Evolutionary conservation across 2,329 filamentous ascomycete genomes (phyloP).

Genomic region (Ophiostoma pallidulum): DNA sequence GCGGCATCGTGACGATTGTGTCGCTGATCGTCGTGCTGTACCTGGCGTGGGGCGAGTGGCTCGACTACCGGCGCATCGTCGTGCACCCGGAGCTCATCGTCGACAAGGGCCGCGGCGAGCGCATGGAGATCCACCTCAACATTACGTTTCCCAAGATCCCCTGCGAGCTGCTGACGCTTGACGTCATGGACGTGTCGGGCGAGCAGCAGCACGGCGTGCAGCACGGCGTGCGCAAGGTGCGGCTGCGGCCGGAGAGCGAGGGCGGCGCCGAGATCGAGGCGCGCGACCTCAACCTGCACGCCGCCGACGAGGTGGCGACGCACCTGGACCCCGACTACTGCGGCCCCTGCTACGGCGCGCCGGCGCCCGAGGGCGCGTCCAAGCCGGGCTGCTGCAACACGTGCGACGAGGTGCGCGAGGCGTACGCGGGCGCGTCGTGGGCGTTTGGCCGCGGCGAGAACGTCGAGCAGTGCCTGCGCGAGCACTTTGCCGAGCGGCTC

Average conservation of each 20-base stretch:
- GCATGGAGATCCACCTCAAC: slow-evolving; percentile 99
- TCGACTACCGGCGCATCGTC: slow-evolving; percentile 75
- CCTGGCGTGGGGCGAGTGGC: slow-evolving; percentile 91
- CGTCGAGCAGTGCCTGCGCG: slow-evolving; percentile 89
- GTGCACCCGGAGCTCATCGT: slow-evolving; percentile 91
- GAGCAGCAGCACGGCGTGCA: slow-evolving; percentile 92
- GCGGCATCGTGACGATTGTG: slow-evolving; percentile 86
- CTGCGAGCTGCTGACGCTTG: slow-evolving; percentile 89
- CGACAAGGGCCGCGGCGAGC: slow-evolving; percentile 93
- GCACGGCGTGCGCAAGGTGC: slow-evolving; percentile 86
- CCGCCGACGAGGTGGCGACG: slow-evolving; percentile 54
- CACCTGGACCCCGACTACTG: slow-evolving; percentile 92
- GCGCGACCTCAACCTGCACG: slow-evolving; percentile 60
- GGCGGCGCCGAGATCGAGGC: slow-evolving; percentile 68
- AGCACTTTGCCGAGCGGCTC: slow-evolving; percentile 85
- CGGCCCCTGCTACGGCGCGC: slow-evolving; percentile 83
- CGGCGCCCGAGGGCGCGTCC: slow-evolving; percentile 55
- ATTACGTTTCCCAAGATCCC: slow-evolving; percentile 89
- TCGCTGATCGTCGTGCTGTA: slow-evolving; percentile 83
- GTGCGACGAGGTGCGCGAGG: slow-evolving; percentile 92
- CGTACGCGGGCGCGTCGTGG: slow-evolving; percentile 83
- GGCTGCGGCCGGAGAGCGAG: slow-evolving; percentile 61
- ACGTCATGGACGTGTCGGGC: slow-evolving; percentile 98
- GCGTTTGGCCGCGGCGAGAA: slow-evolving; percentile 86
- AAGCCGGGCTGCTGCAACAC: slow-evolving; percentile 95